These are phyloP conservation scores for Lindgomyces ingoldianus DNA, from an alignment of 495 filamentous ascomycete species.

Conservation along the genomic window DNA sequence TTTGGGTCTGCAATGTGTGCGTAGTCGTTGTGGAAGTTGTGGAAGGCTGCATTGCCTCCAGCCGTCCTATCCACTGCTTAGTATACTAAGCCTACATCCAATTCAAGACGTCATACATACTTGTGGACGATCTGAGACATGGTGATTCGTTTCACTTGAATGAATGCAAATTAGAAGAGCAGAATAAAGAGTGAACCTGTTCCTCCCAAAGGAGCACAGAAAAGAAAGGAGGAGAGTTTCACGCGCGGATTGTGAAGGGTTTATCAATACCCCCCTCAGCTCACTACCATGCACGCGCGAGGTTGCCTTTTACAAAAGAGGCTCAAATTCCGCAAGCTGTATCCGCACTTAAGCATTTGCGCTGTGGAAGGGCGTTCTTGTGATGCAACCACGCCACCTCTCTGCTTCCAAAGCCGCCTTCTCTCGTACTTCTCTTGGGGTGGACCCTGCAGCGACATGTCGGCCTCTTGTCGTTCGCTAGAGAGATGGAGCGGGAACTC, in stretches of 20 bases:
- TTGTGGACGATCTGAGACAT: background rate
- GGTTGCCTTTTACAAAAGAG: background rate
- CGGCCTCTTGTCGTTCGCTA: background rate
- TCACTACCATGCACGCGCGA: background rate
- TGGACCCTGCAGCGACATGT: background rate
- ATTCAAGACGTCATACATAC: background rate
- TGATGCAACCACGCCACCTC: background rate
- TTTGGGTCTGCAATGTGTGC: slow-evolving; percentile 68
- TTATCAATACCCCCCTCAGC: slow-evolving; percentile 1
- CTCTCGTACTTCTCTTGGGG: background rate
- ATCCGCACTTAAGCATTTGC: no score
- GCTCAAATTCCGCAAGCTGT: background rate
- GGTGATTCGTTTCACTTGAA: background rate
- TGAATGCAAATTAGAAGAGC: background rate
- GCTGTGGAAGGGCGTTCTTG: no score
- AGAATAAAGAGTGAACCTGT: background rate
- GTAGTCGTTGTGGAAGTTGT: slow-evolving; percentile 34
- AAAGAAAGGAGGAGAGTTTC: background rate
- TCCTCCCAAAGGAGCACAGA: background rate
- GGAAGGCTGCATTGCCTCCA: slow-evolving; percentile 29
- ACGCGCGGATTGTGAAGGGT: background rate
- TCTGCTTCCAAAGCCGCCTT: background rate
- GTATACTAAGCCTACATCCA: background rate
- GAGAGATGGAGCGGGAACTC: background rate
- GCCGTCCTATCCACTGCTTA: slow-evolving; percentile 4